Conservation (phyloP, 1,139 yeast genomes). For the Yamadazyma oceani region DNA sequence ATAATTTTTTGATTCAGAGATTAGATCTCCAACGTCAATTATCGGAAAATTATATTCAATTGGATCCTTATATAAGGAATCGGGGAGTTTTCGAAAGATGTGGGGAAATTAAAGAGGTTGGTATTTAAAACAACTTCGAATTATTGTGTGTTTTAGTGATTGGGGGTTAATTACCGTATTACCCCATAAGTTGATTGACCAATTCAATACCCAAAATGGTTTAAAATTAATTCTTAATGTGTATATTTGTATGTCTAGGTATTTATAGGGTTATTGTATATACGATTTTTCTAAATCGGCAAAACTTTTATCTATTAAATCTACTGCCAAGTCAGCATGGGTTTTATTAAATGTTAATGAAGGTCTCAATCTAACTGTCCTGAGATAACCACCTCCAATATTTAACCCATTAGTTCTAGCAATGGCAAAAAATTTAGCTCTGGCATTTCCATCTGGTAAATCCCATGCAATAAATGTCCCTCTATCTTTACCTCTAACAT, state of each 20-base stretch:
- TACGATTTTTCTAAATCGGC: not conserved
- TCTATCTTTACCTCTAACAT: slow-evolving; percentile 68
- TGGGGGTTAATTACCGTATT: no score
- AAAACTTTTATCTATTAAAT: slow-evolving; percentile 29
- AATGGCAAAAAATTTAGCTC: slow-evolving; percentile 57
- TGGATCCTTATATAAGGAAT: slow-evolving; percentile 75
- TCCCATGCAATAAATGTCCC: slow-evolving; percentile 82
- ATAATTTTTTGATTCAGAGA: slow-evolving; percentile 45
- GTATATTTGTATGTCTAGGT: not conserved
- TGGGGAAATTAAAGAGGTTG: slow-evolving; percentile 29
- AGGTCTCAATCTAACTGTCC: slow-evolving; percentile 72
- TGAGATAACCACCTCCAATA: slow-evolving; percentile 76
- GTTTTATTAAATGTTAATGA: slow-evolving; percentile 67
- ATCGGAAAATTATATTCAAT: slow-evolving; percentile 53
- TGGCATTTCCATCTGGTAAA: slow-evolving; percentile 46
- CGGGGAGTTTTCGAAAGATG: slow-evolving; percentile 66
- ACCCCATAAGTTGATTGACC: no score
- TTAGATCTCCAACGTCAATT: slow-evolving; percentile 49
- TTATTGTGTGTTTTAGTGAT: no score
- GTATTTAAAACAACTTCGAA: slow-evolving; percentile 3
- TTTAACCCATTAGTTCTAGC: slow-evolving; percentile 63
- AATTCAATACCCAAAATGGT: no score
- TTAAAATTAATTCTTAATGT: no score
- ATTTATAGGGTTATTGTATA: not conserved
- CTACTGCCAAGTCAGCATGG: slow-evolving; percentile 66